Base-by-base conservation (phyloP, 2,329 filamentous ascomycete species). In the Bipolaris zeicola region DNA sequence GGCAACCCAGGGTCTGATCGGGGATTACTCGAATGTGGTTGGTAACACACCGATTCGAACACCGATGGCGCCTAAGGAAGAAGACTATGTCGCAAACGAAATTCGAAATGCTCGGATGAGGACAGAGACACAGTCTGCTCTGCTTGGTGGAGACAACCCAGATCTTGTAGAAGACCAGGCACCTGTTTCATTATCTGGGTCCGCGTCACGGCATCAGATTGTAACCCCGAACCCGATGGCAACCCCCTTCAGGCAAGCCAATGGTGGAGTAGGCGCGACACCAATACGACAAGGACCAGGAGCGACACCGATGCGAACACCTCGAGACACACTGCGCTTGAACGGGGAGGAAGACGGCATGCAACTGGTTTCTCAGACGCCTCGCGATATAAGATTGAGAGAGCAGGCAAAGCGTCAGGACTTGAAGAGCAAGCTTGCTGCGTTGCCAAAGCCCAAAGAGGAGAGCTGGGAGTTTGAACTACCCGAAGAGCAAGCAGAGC, bases 191-290 rank as follows among this genome's bases (percentile, higher is more conserved):
- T 96, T 97, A 67, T 90, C 95, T 66, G 89, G 92, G 37, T 86
- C 91, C 1, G 92, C 94, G 36, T 86, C 91, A 55, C 89, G 87
- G 69, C 90, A 96, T 60, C 83, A 87, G 33, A 85, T 94, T 53
- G 85, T 92, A n/a, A 99, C 95, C 0, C 95, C 95, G 0, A 99
- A 99, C 72, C 95, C 95, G 0, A 84, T 99, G 81, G 93, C 95
- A 0, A 99, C 95, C 0, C 95, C 95, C 1, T 83, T 96, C 63
- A 85, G 90, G 51, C 81, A 87, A 58, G 84, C 80, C 22, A 78
- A 78, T 38, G 76, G 80, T 1, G 89, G 86, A 22, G 80, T 86
- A 26, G 89, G 86, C 24, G 87, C 88, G 11, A 96, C 91, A 24
- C 85, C 86, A 5, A 77, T 83, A 68, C 71, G 61, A 13, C 79